Base-by-base conservation (phyloP, 805 yeast species). In the Yarrowia osloensis region DNA sequence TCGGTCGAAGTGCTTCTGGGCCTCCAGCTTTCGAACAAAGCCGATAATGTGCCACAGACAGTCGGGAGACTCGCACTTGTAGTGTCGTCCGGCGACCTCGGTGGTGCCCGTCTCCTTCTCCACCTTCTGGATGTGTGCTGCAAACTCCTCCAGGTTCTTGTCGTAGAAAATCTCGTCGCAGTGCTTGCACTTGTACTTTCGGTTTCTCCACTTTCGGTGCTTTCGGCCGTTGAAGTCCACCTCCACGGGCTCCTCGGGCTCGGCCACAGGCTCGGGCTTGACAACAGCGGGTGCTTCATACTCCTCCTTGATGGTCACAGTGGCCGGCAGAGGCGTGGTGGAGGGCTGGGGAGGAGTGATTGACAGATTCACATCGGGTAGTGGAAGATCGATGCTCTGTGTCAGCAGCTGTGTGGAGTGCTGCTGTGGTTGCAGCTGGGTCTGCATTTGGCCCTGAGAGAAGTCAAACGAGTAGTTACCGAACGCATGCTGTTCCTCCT, bases 11-110 rank as follows among this genome's bases (percentile, higher is more conserved):
- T 73, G 75, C 37, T 74, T 70, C 65, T 71, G 71, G 22, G 68
- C 69, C 62, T 73, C 75, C n/a, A 73, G 72, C 66, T 73, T 73
- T 35, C 75, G 71, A 66, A 70, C 69, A 57, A 73, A 73, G 21
- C 75, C 75, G 47, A 73, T 70, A 29, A 59, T 70, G 50, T 69
- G 68, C 74, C 74, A 73, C 13, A 72, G 73, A 47, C 75, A 73
- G 11, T 69, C 59, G 12, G 69, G 62, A 42, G 69, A 70, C 22
- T 72, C 69, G 47, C 75, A 73, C 67, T 73, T 73, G 70, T 68
- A 73, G 46, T 71, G 70, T 29, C 75, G 70, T 57, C 70, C 50
- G 7, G 69, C 66, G 33, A 54, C 52, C 26, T 46, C 62, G 26
- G 63, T 68, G 40, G 68, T 67, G 29, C 69, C 69, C 29, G 50